Percentiles rank a stretch among this genome's conserved stretches.
These are phyloP conservation scores for Posidonia oceanica DNA, from an alignment of 116 monocot species.

Conservation along the genomic window DNA sequence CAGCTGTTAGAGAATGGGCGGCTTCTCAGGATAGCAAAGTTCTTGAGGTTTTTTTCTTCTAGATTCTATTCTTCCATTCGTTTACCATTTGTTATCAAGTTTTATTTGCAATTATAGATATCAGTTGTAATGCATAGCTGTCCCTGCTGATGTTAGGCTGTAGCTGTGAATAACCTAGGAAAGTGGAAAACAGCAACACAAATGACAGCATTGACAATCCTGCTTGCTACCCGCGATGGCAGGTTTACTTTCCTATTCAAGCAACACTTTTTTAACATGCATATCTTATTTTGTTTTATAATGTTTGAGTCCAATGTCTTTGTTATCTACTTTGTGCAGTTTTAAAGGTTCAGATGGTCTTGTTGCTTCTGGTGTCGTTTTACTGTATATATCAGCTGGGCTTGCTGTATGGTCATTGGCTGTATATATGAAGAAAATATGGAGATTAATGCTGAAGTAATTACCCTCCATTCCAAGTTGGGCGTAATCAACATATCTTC, in stretches of 20 bases:
- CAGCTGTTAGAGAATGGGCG: constrained; percentile 94
- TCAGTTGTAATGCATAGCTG: not conserved
- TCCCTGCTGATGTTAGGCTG: constrained; percentile 31
- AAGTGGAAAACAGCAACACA: constrained; percentile 80
- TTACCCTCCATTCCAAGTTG: not conserved
- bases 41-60: constrained; percentile 47
- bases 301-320: not conserved
- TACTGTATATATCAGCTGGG: constrained; percentile 54
- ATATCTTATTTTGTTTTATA: not conserved
- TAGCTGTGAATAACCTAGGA: constrained; percentile 61
- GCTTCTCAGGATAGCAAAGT: constrained; percentile 66
- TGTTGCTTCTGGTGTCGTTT: constrained; percentile 36
- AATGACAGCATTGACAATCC: constrained; percentile 60
- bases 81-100: constrained; percentile 2
- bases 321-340: constrained; percentile 12
- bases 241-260: not conserved
- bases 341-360: constrained; percentile 17
- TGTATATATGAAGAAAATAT: constrained; percentile 69
- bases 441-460: constrained; percentile 51
- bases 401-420: constrained; percentile 58
- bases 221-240: constrained; percentile 22
- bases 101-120: not conserved
- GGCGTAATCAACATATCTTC: not conserved
- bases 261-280: not conserved
- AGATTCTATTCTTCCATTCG: not conserved